Percentiles rank a stretch among this genome's conserved stretches.
Evolutionary conservation across 2,329 filamentous ascomycete genomes (phyloP).

Genomic region (Juglanconis oblonga): DNA sequence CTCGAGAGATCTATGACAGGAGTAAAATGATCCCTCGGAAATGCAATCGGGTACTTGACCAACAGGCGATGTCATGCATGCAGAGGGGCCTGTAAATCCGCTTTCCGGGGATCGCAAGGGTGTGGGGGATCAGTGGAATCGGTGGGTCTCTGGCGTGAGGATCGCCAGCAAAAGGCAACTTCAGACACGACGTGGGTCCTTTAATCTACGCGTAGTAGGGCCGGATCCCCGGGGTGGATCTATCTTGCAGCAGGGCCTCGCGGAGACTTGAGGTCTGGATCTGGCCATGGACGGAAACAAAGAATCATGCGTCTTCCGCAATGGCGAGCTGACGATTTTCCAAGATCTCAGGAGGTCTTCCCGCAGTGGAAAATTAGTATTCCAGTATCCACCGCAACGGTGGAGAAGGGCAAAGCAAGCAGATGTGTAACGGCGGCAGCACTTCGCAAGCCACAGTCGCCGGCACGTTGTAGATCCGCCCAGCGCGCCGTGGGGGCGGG

Average conservation of each 20-base stretch:
- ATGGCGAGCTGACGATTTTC: background rate
- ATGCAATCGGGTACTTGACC: background rate
- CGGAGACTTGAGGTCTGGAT: background rate
- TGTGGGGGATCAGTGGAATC: slow-evolving; percentile 11
- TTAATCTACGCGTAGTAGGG: slow-evolving; percentile 12
- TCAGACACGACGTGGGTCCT: slow-evolving; percentile 16
- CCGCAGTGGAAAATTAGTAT: background rate
- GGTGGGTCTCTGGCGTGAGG: slow-evolving; percentile 8
- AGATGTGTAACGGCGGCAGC: slow-evolving; percentile 6
- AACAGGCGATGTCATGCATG: slow-evolving; percentile 5
- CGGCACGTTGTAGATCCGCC: background rate
- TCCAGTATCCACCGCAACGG: background rate
- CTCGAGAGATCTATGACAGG: background rate
- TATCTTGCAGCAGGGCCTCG: background rate
- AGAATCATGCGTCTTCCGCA: background rate
- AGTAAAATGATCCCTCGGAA: background rate
- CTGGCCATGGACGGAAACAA: background rate
- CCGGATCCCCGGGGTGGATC: slow-evolving; percentile 3
- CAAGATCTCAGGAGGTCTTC: background rate
- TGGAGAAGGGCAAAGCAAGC: slow-evolving; percentile 2
- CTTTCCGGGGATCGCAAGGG: slow-evolving; percentile 3
- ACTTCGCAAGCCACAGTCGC: background rate
- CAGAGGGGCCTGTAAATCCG: background rate
- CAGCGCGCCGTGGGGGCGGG: background rate
- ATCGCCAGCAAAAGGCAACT: slow-evolving; percentile 13